These are phyloP conservation scores for Sclerotinia subarctica DNA, from an alignment of 2,329 filamentous ascomycete genomes.

Conservation along the genomic window DNA sequence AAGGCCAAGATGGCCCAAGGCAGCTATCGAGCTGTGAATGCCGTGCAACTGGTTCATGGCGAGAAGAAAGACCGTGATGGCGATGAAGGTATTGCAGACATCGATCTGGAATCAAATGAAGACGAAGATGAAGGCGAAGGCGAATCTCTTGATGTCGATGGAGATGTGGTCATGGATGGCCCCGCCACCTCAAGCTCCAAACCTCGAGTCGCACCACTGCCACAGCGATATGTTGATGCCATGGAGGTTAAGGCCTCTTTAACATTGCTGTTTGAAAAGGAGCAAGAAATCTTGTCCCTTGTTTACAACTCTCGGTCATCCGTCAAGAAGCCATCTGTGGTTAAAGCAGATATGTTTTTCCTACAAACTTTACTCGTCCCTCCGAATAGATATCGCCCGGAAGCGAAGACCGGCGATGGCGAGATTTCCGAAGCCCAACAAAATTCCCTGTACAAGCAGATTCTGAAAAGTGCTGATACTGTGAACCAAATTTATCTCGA, in stretches of 20 bases:
- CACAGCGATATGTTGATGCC: conserved; percentile 74
- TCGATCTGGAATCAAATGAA: conserved; percentile 52
- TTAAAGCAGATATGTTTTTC: conserved; percentile 93
- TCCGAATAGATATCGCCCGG: conserved; percentile 86
- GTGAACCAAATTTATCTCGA: conserved; percentile 74
- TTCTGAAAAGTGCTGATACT: conserved; percentile 70
- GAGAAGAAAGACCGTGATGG: conserved; percentile 38
- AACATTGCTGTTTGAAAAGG: conserved; percentile 76
- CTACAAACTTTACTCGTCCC: conserved; percentile 81
- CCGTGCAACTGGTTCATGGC: conserved; percentile 41
- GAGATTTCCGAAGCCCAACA: conserved; percentile 85
- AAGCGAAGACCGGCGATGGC: conserved; percentile 74
- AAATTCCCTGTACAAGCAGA: conserved; percentile 82
- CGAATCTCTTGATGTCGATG: conserved; percentile 47
- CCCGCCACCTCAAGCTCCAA: conserved; percentile 38
- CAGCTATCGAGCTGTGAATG: conserved; percentile 49
- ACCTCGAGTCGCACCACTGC: conserved; percentile 42
- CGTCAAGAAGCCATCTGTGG: conserved; percentile 53
- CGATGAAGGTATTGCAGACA: conserved; percentile 69
- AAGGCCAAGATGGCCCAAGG: conserved; percentile 71
- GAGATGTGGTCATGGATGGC: conserved; percentile 55
- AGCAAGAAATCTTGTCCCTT: conserved; percentile 78
- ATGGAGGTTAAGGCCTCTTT: conserved; percentile 81
- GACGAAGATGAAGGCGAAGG: conserved; percentile 47
- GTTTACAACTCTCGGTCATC: conserved; percentile 70